Percentiles rank a stretch among this genome's conserved stretches.
Conservation (phyloP, 495 filamentous ascomycete genomes). For the Stereocaulon alpinum region DNA sequence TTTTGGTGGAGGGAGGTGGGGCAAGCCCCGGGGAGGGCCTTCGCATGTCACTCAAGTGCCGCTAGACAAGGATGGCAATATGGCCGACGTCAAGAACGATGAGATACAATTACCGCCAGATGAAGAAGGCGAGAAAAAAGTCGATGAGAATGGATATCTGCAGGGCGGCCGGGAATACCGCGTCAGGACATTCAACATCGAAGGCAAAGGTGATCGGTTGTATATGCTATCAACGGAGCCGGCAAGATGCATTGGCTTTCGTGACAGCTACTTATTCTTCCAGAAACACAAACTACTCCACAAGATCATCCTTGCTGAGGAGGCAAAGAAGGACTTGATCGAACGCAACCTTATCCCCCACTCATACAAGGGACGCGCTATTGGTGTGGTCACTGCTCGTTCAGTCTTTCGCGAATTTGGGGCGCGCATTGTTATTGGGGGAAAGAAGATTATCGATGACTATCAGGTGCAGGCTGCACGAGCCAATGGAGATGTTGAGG, state of each 20-base stretch:
- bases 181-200: slow-evolving; percentile 84
- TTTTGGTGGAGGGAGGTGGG: slow-evolving; percentile 56
- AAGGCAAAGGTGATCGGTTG: slow-evolving; percentile 67
- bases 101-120: slow-evolving; percentile 85
- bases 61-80: slow-evolving; percentile 89
- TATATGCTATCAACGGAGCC: slow-evolving; percentile 99
- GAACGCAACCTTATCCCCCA: slow-evolving; percentile 90
- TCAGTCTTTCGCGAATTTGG: slow-evolving; percentile 97
- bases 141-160: slow-evolving; percentile 76
- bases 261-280: slow-evolving; percentile 97
- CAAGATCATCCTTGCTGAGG: slow-evolving; percentile 91
- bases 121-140: slow-evolving; percentile 81
- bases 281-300: slow-evolving; percentile 89
- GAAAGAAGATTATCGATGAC: slow-evolving; percentile 75
- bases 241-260: slow-evolving; percentile 89
- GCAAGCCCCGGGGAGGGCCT: slow-evolving; percentile 57
- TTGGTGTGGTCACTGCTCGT: slow-evolving; percentile 91
- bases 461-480: slow-evolving; percentile 73
- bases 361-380: slow-evolving; percentile 95
- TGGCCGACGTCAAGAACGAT: slow-evolving; percentile 82
- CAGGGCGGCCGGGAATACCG: slow-evolving; percentile 79
- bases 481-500: slow-evolving; percentile 74
- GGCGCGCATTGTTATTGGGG: slow-evolving; percentile 84
- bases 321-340: slow-evolving; percentile 88
- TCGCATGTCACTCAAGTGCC: slow-evolving; percentile 70